A percentile compares a stretch with the other conserved stretches of the same genome.
Conservation (phyloP, 495 filamentous ascomycete genomes). For the Podospora pseudocomata region DNA sequence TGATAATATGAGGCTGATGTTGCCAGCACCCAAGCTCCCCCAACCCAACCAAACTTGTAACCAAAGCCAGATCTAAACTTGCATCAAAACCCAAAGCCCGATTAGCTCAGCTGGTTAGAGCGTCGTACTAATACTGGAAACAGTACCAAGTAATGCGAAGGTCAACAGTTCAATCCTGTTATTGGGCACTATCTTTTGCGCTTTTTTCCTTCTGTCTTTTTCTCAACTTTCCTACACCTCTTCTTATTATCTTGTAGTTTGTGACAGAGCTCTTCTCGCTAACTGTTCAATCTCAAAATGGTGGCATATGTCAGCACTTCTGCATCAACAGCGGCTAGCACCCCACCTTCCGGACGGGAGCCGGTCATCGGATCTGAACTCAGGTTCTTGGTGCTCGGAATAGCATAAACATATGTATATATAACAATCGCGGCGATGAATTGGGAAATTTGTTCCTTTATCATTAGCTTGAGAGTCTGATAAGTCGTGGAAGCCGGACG, state of each 20-base stretch:
- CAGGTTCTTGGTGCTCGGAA: not conserved
- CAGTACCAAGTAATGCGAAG: constrained; percentile 1
- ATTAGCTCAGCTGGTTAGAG: constrained; percentile 7
- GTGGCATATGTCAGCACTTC: not conserved
- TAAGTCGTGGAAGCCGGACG: not conserved
- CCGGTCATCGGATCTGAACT: not conserved
- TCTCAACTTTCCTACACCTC: not conserved
- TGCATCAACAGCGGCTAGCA: not conserved
- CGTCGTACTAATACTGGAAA: constrained; percentile 5
- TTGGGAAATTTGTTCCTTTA: not conserved
- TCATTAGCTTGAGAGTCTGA: not conserved
- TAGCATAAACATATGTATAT: not conserved
- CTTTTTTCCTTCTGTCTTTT: not conserved
- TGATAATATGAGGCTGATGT: no score
- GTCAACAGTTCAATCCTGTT: constrained; percentile 7
- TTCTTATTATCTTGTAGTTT: not conserved
- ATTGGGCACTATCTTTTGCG: not conserved
- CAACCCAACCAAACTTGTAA: not conserved
- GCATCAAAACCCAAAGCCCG: not conserved
- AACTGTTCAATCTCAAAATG: no score
- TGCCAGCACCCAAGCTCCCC: no score
- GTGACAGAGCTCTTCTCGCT: no score
- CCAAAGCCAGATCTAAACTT: not conserved
- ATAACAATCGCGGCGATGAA: no score
- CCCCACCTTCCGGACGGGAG: not conserved